Percentiles rank a stretch among this genome's conserved stretches.
Conservation (phyloP, 805 yeast species). For the Candida bentonensis region DNA sequence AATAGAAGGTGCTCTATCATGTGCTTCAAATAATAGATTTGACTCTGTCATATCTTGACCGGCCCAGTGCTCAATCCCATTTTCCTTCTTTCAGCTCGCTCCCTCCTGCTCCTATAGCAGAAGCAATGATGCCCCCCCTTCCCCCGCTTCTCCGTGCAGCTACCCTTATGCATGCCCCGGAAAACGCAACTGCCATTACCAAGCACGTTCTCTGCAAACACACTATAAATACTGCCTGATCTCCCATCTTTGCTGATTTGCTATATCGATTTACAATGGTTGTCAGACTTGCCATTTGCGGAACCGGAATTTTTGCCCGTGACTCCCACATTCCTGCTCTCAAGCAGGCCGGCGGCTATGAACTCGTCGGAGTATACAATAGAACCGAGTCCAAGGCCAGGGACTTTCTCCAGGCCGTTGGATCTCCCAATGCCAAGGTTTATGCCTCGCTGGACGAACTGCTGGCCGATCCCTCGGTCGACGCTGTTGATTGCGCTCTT, state of each 20-base stretch:
- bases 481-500: conserved; percentile 68
- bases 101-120: too few relatives aligned
- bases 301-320: conserved; percentile 56
- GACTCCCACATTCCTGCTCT: conserved; percentile 68
- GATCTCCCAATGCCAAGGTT: conserved; percentile 33
- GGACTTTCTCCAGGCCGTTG: conserved; percentile 54
- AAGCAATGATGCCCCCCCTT: too few relatives aligned
- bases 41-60: too few relatives aligned
- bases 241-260: neutral
- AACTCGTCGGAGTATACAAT: conserved; percentile 62
- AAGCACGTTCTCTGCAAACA: too few relatives aligned
- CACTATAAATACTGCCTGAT: neutral
- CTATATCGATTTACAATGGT: neutral
- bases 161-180: too few relatives aligned
- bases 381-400: conserved; percentile 77
- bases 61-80: too few relatives aligned
- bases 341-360: conserved; percentile 32
- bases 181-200: too few relatives aligned
- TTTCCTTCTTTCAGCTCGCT: too few relatives aligned
- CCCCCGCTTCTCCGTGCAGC: too few relatives aligned
- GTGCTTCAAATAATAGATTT: too few relatives aligned
- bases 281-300: conserved; percentile 11
- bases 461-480: conserved; percentile 51
- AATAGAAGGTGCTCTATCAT: too few relatives aligned
- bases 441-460: conserved; percentile 51